Percentiles rank a stretch among this genome's conserved stretches.
phyloP scores from a whole-genome alignment of 495 filamentous ascomycete species.

The Penicillium verhagenii region DNA sequence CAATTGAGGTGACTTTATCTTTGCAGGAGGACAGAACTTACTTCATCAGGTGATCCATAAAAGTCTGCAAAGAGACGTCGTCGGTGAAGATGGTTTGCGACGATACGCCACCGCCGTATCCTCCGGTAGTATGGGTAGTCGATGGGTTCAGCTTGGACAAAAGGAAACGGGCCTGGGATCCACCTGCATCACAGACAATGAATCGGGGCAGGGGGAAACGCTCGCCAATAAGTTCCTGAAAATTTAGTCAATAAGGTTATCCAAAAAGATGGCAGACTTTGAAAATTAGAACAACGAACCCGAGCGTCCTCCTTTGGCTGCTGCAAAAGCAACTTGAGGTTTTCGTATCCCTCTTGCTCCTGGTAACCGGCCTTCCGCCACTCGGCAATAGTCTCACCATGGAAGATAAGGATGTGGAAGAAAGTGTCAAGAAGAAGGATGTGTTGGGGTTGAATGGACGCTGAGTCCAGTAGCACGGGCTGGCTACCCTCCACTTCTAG shows the following conservation, averaged over 20 bases:
- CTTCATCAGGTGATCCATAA: slow-evolving; percentile 99
- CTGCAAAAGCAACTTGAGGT: slow-evolving; percentile 84
- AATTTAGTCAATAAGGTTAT: slow-evolving; percentile 14
- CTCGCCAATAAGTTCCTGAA: slow-evolving; percentile 93
- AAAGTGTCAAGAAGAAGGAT: slow-evolving; percentile 97
- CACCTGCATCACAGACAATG: slow-evolving; percentile 97
- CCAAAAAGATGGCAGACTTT: neutral
- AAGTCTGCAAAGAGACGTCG: slow-evolving; percentile 96
- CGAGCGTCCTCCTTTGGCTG: slow-evolving; percentile 97
- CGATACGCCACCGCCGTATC: slow-evolving; percentile 86
- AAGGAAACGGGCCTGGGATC: slow-evolving; percentile 96
- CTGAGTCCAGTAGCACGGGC: slow-evolving; percentile 92
- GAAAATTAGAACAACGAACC: slow-evolving; percentile 49
- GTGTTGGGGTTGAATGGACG: slow-evolving; percentile 90
- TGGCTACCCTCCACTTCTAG: slow-evolving; percentile 89
- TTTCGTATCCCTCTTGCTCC: slow-evolving; percentile 97
- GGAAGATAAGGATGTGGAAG: slow-evolving; percentile 99
- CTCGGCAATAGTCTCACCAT: slow-evolving; percentile 95
- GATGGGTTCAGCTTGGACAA: slow-evolving; percentile 97
- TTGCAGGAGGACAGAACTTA: slow-evolving; percentile 44
- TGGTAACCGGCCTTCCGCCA: slow-evolving; percentile 99
- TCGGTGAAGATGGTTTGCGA: slow-evolving; percentile 99
- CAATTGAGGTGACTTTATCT: neutral
- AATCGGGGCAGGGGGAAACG: slow-evolving; percentile 97
- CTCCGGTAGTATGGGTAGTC: slow-evolving; percentile 93